These are phyloP conservation scores for Gremmenia infestans DNA, from an alignment of 2,329 filamentous ascomycete genomes.

Conservation along the genomic window DNA sequence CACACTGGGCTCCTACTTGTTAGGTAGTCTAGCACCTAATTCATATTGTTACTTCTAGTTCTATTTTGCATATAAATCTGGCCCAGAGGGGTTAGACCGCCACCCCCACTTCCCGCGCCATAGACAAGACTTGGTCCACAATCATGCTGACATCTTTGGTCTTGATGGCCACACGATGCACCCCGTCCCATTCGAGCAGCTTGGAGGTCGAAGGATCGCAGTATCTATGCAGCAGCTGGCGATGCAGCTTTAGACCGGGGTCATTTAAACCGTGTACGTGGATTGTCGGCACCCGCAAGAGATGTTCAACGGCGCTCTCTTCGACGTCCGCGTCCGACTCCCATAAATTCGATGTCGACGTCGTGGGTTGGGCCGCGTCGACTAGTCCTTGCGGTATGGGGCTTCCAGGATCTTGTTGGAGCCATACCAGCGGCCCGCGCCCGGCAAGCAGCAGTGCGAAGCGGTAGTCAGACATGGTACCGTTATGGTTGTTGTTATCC, in stretches of 20 bases:
- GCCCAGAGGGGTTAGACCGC: too few species aligned
- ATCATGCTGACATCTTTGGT: conserved; percentile 56
- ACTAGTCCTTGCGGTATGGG: too few species aligned
- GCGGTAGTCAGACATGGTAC: conserved; percentile 39
- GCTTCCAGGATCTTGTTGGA: too few species aligned
- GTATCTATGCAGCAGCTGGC: conserved; percentile 51
- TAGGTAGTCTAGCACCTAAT: too few species aligned
- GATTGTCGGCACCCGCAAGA: conserved; percentile 54
- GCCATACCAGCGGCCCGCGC: conserved; percentile 51
- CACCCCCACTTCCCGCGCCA: background rate
- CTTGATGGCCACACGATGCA: conserved; percentile 67
- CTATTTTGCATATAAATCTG: too few species aligned
- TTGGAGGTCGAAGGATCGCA: conserved; percentile 49
- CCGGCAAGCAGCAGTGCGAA: conserved; percentile 62
- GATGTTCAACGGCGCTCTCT: conserved; percentile 26
- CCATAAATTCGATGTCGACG: background rate
- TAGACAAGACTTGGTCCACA: conserved; percentile 39
- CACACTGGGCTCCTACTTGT: too few species aligned
- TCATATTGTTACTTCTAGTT: too few species aligned
- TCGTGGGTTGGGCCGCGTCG: too few species aligned
- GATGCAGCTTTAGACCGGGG: conserved; percentile 54
- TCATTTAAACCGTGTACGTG: conserved; percentile 64
- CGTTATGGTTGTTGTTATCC: background rate
- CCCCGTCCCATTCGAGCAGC: conserved; percentile 69
- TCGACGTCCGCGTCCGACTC: background rate